Conservation (phyloP, 192 early-diverging fungal species). For the Podochytrium sp. region DNA sequence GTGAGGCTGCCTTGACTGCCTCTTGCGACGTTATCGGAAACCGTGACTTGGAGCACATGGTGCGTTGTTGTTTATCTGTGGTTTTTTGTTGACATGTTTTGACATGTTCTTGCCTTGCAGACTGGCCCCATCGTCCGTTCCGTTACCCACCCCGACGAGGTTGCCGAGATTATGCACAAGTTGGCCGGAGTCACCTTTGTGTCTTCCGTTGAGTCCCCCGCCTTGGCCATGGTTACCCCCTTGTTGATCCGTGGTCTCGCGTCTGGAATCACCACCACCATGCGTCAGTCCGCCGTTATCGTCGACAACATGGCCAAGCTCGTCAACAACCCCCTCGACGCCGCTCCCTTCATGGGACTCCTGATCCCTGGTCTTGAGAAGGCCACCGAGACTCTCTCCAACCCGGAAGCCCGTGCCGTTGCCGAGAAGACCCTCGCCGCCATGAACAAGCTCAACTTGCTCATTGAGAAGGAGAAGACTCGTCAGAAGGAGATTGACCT, state of each 20-base stretch:
- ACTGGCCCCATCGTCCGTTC: conserved; percentile 64
- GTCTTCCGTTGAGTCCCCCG: conserved; percentile 72
- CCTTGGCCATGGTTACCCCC: conserved; percentile 81
- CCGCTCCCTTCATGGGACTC: conserved; percentile 78
- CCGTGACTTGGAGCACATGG: conserved; percentile 61
- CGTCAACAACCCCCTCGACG: conserved; percentile 79
- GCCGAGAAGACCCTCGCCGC: conserved; percentile 69
- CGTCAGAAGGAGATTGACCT: conserved; percentile 43
- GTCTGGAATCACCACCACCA: conserved; percentile 52
- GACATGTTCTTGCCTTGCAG: conserved; percentile 76
- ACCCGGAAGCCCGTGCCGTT: conserved; percentile 77
- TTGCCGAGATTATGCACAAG: conserved; percentile 76
- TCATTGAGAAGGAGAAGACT: conserved; percentile 43
- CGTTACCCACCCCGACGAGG: conserved; percentile 80
- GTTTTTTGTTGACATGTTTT: conserved; percentile 33
- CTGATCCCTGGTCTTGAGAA: conserved; percentile 78
- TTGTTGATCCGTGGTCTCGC: conserved; percentile 67
- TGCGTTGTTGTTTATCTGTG: background rate
- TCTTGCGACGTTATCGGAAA: conserved; percentile 75
- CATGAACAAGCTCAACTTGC: conserved; percentile 43
- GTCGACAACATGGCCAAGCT: conserved; percentile 93
- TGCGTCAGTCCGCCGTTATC: conserved; percentile 77
- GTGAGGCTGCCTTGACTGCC: conserved; percentile 69
- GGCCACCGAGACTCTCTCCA: conserved; percentile 74
- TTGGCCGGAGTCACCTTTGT: conserved; percentile 81